These are phyloP conservation scores for Colletotrichum horii DNA, from an alignment of 2,329 filamentous ascomycete species.

Conservation along the genomic window DNA sequence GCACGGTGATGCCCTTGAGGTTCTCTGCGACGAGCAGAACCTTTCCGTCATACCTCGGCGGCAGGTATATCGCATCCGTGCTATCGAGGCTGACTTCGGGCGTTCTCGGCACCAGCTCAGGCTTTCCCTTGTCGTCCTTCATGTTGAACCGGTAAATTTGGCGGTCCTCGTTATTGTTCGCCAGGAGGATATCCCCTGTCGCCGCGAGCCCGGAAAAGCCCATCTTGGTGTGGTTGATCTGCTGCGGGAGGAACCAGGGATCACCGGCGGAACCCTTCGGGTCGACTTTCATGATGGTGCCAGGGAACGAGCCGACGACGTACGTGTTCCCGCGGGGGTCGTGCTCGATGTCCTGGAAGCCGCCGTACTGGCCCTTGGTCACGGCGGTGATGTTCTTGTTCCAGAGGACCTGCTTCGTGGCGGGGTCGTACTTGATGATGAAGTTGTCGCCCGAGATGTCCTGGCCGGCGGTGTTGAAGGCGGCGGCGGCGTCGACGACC, in stretches of 20 bases:
- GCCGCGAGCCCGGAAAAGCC: constrained; percentile 24
- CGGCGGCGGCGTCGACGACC: constrained; percentile 20
- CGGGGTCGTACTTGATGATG: constrained; percentile 24
- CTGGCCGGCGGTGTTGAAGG: constrained; percentile 22
- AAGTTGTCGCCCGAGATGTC: constrained; percentile 25
- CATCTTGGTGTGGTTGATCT: constrained; percentile 9
- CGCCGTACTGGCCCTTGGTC: constrained; percentile 21
- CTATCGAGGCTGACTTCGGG: constrained; percentile 1
- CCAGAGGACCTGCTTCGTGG: constrained; percentile 22
- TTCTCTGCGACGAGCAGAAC: constrained; percentile 38
- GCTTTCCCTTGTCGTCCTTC: constrained; percentile 11
- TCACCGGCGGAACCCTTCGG: background rate
- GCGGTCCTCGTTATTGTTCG: constrained; percentile 14
- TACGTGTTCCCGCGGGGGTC: constrained; percentile 24
- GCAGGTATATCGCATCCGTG: constrained; percentile 36
- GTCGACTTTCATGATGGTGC: constrained; percentile 23
- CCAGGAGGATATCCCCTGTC: constrained; percentile 11
- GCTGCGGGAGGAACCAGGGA: constrained; percentile 22
- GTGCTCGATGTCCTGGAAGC: constrained; percentile 24
- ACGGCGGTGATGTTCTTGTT: constrained; percentile 22
- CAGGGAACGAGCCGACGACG: constrained; percentile 23
- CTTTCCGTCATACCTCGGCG: constrained; percentile 34
- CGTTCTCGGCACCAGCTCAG: constrained; percentile 18
- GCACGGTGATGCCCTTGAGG: constrained; percentile 35
- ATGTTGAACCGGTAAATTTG: constrained; percentile 24